These are phyloP conservation scores for Oryza glaberrima DNA, from an alignment of 176 grass and related monocot species.

Conservation along the genomic window DNA sequence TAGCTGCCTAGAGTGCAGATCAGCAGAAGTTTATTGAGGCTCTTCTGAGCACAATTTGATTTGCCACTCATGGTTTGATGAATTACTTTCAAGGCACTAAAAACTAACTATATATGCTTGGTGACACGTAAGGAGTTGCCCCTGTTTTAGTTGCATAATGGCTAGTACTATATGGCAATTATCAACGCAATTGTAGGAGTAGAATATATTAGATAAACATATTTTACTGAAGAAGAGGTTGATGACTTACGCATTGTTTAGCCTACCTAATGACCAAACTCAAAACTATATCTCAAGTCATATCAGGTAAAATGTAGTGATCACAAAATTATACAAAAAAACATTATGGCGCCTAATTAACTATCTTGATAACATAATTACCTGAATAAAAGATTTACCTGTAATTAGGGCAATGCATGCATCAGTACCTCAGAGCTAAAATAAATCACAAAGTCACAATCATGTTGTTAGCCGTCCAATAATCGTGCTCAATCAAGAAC, in stretches of 20 bases:
- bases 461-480: conserved; percentile 30
- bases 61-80: not conserved
- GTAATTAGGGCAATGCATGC: not conserved
- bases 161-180: not conserved
- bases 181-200: too few relatives aligned
- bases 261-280: not conserved
- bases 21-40: not conserved
- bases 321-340: not conserved
- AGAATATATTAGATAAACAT: not conserved
- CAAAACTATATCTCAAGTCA: not conserved
- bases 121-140: too few relatives aligned
- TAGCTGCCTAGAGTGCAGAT: not conserved
- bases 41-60: not conserved
- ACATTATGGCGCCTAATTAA: not conserved
- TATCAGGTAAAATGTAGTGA: not conserved
- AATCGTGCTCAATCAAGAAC: not conserved
- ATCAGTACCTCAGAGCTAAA: not conserved
- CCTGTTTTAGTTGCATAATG: not conserved
- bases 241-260: not conserved
- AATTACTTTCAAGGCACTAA: not conserved
- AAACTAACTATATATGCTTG: not conserved
- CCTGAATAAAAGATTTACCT: not conserved
- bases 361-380: not conserved
- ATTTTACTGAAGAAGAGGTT: not conserved
- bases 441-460: conserved; percentile 14